phyloP scores from a whole-genome alignment of 2,329 filamentous ascomycete species.

The Phyllosticta citribraziliensis region DNA sequence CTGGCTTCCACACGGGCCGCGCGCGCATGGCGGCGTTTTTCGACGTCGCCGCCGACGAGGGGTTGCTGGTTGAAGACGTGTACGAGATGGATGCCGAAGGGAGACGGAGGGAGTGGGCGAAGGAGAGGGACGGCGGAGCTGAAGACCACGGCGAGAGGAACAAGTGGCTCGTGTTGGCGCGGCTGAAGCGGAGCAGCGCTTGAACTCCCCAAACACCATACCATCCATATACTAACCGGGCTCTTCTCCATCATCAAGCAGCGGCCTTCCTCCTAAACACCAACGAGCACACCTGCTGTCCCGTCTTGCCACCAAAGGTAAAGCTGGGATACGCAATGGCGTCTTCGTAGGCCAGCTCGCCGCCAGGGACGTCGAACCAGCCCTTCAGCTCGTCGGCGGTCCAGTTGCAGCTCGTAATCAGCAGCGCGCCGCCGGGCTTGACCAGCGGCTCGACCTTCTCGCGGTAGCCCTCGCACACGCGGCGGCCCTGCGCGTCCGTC shows the following conservation, averaged over 20 bases:
- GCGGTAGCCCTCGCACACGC: conserved; percentile 67
- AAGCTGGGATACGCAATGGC: conserved; percentile 76
- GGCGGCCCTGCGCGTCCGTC: conserved; percentile 39
- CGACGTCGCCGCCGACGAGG: conserved; percentile 36
- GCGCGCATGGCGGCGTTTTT: conserved; percentile 59
- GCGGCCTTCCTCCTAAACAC: conserved; percentile 54
- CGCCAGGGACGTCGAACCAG: conserved; percentile 58
- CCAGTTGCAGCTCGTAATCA: conserved; percentile 98
- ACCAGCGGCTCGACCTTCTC: conserved; percentile 59
- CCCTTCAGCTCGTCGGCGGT: conserved; percentile 72
- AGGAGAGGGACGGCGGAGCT: conserved; percentile 44
- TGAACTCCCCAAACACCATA: too few species aligned
- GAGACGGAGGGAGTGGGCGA: conserved; percentile 49
- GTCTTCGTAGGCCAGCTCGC: conserved; percentile 51
- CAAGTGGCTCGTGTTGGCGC: conserved; percentile 57
- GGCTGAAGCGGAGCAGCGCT: conserved; percentile 16
- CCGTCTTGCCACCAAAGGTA: conserved; percentile 78
- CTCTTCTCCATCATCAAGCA: not conserved
- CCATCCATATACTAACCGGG: too few species aligned
- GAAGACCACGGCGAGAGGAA: conserved; percentile 57
- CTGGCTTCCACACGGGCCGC: conserved; percentile 63
- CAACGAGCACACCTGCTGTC: conserved; percentile 79
- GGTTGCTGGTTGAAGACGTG: conserved; percentile 52
- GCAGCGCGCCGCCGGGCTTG: conserved; percentile 58
- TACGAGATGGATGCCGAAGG: conserved; percentile 62